Evolutionary conservation across 1,284 basidiomycete species (phyloP).

Genomic region (Pseudomicrostroma phylloplanum): DNA sequence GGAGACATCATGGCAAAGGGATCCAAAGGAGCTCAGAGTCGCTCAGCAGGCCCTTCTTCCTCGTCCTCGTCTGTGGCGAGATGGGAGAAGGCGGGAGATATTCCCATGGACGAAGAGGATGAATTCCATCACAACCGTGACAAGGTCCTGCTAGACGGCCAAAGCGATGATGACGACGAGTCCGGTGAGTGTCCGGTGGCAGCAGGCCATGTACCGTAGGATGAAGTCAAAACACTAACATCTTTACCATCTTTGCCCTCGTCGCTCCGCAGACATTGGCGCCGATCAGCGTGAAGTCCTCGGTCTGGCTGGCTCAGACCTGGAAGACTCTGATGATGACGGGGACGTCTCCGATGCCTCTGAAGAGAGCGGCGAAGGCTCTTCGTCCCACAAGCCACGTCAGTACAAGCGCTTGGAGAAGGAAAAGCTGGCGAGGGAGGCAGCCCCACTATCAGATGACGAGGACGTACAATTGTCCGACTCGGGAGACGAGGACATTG

Average conservation of each 20-base stretch:
- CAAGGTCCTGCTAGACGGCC: constrained; percentile 63
- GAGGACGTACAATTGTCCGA: constrained; percentile 22
- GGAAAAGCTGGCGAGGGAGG: constrained; percentile 14
- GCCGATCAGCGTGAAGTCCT: constrained; percentile 38
- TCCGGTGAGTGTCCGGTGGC: constrained; percentile 3
- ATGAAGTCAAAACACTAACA: not conserved
- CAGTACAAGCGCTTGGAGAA: constrained; percentile 11
- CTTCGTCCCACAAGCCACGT: constrained; percentile 13
- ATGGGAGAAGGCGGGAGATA: constrained; percentile 13
- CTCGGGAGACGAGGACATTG: constrained; percentile 60
- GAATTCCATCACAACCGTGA: constrained; percentile 56
- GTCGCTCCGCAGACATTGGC: constrained; percentile 32
- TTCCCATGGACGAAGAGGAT: constrained; percentile 13
- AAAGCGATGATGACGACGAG: constrained; percentile 22
- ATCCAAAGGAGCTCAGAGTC: not conserved
- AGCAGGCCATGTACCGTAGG: not conserved
- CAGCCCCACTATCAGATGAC: constrained; percentile 19
- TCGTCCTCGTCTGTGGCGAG: constrained; percentile 3
- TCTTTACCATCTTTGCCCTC: not conserved
- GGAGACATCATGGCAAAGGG: not conserved
- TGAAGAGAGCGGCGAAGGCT: constrained; percentile 15
- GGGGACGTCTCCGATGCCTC: constrained; percentile 23
- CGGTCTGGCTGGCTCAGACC: constrained; percentile 52
- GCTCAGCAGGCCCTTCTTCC: not conserved
- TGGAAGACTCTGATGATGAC: constrained; percentile 25